Base-by-base conservation (phyloP, 306 rosid genomes). In the Delonix regia region DNA sequence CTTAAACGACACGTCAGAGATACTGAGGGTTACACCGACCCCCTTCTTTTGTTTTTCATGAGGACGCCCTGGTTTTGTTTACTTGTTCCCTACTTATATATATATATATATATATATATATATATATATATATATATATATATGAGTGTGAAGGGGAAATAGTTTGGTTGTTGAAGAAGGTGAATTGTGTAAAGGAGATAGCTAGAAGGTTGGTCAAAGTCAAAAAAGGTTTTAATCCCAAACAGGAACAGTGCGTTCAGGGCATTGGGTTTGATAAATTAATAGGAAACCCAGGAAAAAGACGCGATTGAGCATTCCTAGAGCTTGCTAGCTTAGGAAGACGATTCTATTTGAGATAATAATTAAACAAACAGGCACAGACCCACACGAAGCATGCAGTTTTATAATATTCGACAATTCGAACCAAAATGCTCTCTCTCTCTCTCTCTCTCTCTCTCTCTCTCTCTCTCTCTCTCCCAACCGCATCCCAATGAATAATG, bases 201-300 rank as follows among this genome's bases (percentile, higher is more conserved):
- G 55, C 16, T 69, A 21, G 80, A 73, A 61, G 75, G 47, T 21
- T 63, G 80, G 90, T 89, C 93, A 88, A 91, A 84, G 91, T 91
- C 89, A 92, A 92, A 87, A 87, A 89, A 83, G 83, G 85, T 82
- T 84, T 36, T 87, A 88, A 89, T 86, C 97, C 94, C 90, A 84
- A 89, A 83, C 86, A 81, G 67, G 82, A 89, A 83, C 86, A 81
- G 67, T 75, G 88, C 81, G 71, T 80, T 57, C 81, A 44, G 88
- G 84, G 82, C 89, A 79, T 88, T 69, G 90, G 86, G 86, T 81
- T 81, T 73, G 76, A 69, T 82, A 84, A 85, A 81, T 77, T 1
- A 12, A 75, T 36, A 73, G 34, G 84, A 76, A 42, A 44, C 71
- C 80, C 78, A 66, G 82, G 84, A 82, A 76, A 73, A 83, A 79